Evolutionary conservation across 139 green algal genomes (phyloP).

Genomic region (Closterium sp.): DNA sequence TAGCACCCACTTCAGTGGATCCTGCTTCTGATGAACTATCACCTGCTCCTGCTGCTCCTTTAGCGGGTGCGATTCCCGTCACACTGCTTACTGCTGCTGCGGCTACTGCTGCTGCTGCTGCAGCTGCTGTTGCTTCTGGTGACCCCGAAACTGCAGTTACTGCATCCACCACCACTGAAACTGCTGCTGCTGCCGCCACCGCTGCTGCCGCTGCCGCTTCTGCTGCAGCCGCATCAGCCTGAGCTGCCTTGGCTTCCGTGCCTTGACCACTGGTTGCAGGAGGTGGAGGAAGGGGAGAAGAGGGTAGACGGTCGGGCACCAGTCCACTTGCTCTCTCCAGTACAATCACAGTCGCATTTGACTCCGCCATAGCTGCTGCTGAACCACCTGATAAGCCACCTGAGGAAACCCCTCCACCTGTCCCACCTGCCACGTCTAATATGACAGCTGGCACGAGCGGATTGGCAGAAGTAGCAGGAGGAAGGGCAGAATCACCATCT

Average conservation of each 20-base stretch:
- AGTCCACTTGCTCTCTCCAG: background rate
- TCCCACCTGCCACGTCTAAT: background rate
- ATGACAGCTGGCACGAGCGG: background rate
- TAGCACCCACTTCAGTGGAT: background rate
- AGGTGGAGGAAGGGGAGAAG: background rate
- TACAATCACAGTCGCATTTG: background rate
- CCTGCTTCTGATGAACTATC: background rate
- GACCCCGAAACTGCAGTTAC: background rate
- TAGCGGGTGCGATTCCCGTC: too few species aligned
- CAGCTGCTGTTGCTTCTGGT: background rate
- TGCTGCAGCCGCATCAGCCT: background rate
- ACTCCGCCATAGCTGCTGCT: background rate
- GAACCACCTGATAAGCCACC: background rate
- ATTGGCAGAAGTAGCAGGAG: background rate
- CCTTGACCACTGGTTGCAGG: background rate
- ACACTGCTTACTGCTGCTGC: background rate
- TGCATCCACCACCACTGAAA: constrained; percentile 17
- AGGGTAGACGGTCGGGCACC: background rate
- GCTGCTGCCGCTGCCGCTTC: background rate
- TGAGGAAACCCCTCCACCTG: background rate
- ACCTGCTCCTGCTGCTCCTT: background rate
- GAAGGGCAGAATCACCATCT: background rate
- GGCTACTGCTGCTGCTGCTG: background rate
- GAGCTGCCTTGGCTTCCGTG: background rate
- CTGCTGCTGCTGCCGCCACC: background rate